A percentile compares a stretch with the other conserved stretches of the same genome.
Conservation (phyloP, 345 rosid species). For the Stellera chamaejasme region DNA sequence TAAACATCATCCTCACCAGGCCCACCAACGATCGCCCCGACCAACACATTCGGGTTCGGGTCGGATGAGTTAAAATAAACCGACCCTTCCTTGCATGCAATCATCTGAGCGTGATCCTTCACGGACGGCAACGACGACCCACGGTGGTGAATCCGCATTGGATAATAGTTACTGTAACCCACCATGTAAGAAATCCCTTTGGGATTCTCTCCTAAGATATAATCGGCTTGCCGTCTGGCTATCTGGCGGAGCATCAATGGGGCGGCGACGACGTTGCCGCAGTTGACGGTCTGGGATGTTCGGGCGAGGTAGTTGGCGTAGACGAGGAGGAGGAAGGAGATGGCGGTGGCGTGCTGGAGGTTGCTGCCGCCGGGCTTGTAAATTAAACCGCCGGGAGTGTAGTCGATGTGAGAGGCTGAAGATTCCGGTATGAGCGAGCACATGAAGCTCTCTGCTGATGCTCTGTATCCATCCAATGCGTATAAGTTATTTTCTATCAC, state of each 20-base stretch:
- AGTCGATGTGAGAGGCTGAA: slow-evolving; percentile 55
- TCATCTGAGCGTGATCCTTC: slow-evolving; percentile 47
- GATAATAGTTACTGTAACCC: slow-evolving; percentile 65
- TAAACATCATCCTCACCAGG: slow-evolving; percentile 68
- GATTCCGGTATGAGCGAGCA: slow-evolving; percentile 80
- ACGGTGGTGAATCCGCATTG: slow-evolving; percentile 84
- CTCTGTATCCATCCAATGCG: slow-evolving; percentile 66
- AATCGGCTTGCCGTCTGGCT: slow-evolving; percentile 85
- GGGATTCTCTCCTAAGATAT: slow-evolving; percentile 88
- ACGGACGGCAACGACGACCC: slow-evolving; percentile 79
- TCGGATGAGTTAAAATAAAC: slow-evolving; percentile 53
- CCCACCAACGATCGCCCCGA: slow-evolving; percentile 91
- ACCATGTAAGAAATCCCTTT: slow-evolving; percentile 86
- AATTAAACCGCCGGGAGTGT: slow-evolving; percentile 84
- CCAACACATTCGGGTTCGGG: slow-evolving; percentile 63
- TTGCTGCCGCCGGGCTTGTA: slow-evolving; percentile 97
- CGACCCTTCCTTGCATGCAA: slow-evolving; percentile 74
- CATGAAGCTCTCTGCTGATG: slow-evolving; percentile 94
- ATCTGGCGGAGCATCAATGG: slow-evolving; percentile 60
- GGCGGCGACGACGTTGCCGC: slow-evolving; percentile 40
- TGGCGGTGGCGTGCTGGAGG: slow-evolving; percentile 84
- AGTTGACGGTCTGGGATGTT: slow-evolving; percentile 52
- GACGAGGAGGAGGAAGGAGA: slow-evolving; percentile 77
- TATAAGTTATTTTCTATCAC: slow-evolving; percentile 54
- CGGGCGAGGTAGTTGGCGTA: slow-evolving; percentile 71